Evolutionary conservation across 108 stramenopile species (phyloP), one percentile per base, ranked within the genome.

Genomic region (Skeletonema menzelii): DNA sequence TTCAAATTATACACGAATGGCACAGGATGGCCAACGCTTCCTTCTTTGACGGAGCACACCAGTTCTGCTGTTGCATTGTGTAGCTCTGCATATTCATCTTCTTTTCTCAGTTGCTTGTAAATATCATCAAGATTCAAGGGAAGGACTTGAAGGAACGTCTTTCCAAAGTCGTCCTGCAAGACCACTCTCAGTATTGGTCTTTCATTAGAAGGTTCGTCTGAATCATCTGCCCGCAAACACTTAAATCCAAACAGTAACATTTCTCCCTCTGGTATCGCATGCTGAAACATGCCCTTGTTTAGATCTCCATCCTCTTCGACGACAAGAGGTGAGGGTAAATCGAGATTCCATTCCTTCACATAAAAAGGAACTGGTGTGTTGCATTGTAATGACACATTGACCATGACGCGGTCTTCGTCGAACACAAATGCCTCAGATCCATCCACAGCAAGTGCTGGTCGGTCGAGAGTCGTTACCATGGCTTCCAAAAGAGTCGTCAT

Each of bases 351-450:
- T 57, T 91, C 85, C 27, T 87, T 86, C 13, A 91, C 59, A 24
- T 30, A 82, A 63, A 86, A 91, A 2, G 81, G 86, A 69, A 84
- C 70, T 24, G 90, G 88, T 49, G 87, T 84, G 56, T 91, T 88
- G 49, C 87, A 91, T 30, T 76, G 77, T 30, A 91, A 56, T 55
- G 76, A 38, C 11, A 87, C 73, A 53, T 80, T 87, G 11, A 91
- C 56, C 71, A 91, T 71, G 22, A 85, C 72, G 37, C 71, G 47
- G 31, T 84, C 64, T 26, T 83, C 65, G 6, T 66, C 69, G 37
- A 74, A 67, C 56, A 62, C 66, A 14, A 77, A 70, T 7, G 65
- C 80, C 14, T 87, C 82, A 40, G 82, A 59, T n/a, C 70, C 69
- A 56, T 85, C 83, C 19, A 91, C 77, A 14, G 84, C 79, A 20